Evolutionary conservation across 768 basidiomycete genomes (phyloP), one percentile per base, ranked within the genome.

Genomic region (Boletus coccyginus): DNA sequence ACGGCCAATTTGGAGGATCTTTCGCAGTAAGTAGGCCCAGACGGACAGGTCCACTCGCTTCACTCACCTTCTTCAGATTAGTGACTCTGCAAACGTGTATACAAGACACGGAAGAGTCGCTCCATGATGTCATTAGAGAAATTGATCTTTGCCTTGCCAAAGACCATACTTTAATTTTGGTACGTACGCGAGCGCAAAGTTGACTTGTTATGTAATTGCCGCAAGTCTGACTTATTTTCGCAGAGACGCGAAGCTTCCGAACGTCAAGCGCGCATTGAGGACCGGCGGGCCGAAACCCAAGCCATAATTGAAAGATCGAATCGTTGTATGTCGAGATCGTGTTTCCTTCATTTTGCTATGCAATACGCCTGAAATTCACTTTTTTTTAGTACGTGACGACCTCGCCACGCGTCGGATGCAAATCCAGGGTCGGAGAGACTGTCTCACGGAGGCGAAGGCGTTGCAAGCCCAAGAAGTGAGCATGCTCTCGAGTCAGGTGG

Each of bases 181-280:
- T 86, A 72, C 53, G 50, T 53, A 58, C 47, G 45, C 55, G 32
- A 49, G 46, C 17, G 48, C 40, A 46, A 17, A 19, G 41, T 47
- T 55, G 35, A 7, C 41, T 58, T 51, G 45, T 61, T 63, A 64
- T 62, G 66, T 72, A 59, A 66, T 65, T 9, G 52, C 62, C 65
- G 66, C 49, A 62, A 51, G 46, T 60, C 54, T 63, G 54, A 68
- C 41, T 68, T 38, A 61, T 56, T 64, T 59, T 43, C 21, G 40
- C 70, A 91, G 90, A 79, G 75, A 60, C 85, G 88, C 41, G 85
- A 92, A 69, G 74, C 84, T 47, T 84, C 82, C 42, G 84, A 92
- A 69, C 81, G 85, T 38, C 76, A 86, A 63, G 77, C 78, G 56
- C 78, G 75, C 59, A 70, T 90, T 29, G 73, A 76, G 45, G 78